Evolutionary conservation across 176 grass and related monocot genomes (phyloP), one percentile per base, ranked within the genome.

Genomic region (Oryza officinalis): DNA sequence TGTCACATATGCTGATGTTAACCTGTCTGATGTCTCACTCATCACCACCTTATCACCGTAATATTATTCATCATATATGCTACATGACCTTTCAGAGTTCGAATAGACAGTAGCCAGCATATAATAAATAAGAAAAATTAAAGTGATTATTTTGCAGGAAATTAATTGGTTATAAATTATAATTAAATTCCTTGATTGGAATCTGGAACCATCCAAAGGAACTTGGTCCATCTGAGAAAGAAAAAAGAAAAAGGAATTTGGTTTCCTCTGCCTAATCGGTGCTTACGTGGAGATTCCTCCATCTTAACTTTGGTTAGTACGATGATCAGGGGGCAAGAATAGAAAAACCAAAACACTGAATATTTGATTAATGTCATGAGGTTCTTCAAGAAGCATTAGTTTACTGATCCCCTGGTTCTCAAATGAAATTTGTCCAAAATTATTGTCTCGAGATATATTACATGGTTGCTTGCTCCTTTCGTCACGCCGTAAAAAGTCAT

Each of bases 221-320:
- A 63, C 27, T 44, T 63, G 20, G 45, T 4, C 45, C 45, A 47
- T 47, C 45, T 47, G 13, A 46, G 45, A 46, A 46, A 46, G 13
- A 46, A 10, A 47, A 47, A 47, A 47, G 10, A 14, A 15, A 63
- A 4, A 4, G 25, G 14, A 41, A 60, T 38, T 41, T 60, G 79
- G 68, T 72, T 27, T 43, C 28, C 18, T 69, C 30, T 35, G 47
- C 71, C 60, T 54, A 49, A 23, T 66, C 71, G 12, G 57, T 65
- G 27, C 60, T 50, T 75, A 33, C 60, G 81, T 83, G 81, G 60
- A 50, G 81, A 75, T 74, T 75, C 71, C 40, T 49, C 59, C 13
- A 4, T 4, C 40, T 20, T 75, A 3, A 0, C 41, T 8, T 65
- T 31, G 2, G 18, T 43, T 44, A 61, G 32, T 31, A 5, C 9